These are phyloP conservation scores for Cucurbita argyrosperma DNA, from an alignment of 306 rosid species.

Conservation along the genomic window DNA sequence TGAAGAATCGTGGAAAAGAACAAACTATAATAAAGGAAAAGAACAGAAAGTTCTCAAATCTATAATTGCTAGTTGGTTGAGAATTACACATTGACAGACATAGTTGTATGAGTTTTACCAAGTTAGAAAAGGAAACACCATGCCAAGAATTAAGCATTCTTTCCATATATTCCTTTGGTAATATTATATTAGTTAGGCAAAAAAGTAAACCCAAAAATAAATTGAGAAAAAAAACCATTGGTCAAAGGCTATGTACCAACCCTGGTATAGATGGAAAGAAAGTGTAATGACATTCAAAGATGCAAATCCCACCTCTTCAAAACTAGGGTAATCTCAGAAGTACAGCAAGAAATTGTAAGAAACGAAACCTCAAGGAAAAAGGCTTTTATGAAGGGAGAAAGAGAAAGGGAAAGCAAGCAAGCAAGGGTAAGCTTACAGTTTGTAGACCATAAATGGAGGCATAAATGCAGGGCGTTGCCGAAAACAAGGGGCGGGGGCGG, in stretches of 20 bases:
- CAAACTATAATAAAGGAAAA: not conserved
- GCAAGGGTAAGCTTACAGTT: not conserved
- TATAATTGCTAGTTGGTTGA: not conserved
- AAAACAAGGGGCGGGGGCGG: not conserved
- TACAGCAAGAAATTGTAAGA: no score
- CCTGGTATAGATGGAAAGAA: not conserved
- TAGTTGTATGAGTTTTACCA: not conserved
- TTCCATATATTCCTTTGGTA: not conserved
- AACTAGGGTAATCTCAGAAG: not conserved
- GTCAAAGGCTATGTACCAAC: not conserved
- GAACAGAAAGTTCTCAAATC: not conserved
- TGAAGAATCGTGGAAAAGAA: not conserved
- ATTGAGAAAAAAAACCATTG: not conserved
- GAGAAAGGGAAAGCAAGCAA: not conserved
- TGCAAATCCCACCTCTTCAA: not conserved
- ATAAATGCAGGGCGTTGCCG: not conserved
- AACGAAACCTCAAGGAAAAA: no score
- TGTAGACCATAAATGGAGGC: not conserved
- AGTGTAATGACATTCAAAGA: not conserved
- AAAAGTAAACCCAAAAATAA: not conserved
- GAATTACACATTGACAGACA: not conserved
- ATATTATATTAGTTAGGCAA: not conserved
- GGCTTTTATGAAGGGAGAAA: no score
- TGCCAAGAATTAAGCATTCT: not conserved
- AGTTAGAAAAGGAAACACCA: not conserved